Percentiles rank a stretch among this genome's conserved stretches.
These are phyloP conservation scores for Ulota crispa DNA, from an alignment of 225 moss, liverwort and hornwort species.

Conservation along the genomic window DNA sequence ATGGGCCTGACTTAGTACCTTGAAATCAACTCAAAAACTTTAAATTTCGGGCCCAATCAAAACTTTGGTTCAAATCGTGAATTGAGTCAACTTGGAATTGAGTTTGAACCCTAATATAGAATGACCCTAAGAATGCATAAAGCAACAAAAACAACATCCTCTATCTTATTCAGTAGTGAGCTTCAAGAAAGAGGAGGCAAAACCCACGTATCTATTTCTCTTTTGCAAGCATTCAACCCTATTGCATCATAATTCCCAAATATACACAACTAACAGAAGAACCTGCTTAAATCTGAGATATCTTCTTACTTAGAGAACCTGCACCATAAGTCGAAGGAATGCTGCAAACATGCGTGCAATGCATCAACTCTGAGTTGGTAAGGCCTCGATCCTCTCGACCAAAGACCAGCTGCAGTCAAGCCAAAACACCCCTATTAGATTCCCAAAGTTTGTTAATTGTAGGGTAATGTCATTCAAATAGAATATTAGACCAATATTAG, in stretches of 20 bases:
- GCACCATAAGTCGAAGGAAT: slow-evolving; percentile 43
- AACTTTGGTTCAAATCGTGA: no score
- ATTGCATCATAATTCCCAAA: slow-evolving; percentile 12
- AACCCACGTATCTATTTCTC: not conserved
- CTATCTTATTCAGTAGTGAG: not conserved
- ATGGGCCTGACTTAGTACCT: no score
- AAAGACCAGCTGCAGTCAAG: slow-evolving; percentile 47
- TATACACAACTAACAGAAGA: not conserved
- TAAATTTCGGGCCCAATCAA: no score
- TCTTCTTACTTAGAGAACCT: slow-evolving; percentile 56
- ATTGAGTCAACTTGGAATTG: no score
- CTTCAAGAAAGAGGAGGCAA: not conserved
- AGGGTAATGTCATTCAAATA: not conserved
- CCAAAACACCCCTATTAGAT: not conserved
- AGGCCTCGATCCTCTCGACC: slow-evolving; percentile 64
- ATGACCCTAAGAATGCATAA: not conserved
- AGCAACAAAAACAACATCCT: not conserved
- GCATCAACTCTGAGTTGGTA: slow-evolving; percentile 48
- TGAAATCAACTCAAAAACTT: no score
- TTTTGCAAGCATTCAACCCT: not conserved
- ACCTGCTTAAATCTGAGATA: not conserved
- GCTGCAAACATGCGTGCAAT: slow-evolving; percentile 60
- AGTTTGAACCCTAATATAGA: no score
- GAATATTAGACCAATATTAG: not conserved
- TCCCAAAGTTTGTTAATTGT: not conserved